A percentile compares a stretch with the other conserved stretches of the same genome.
Conservation (phyloP, 2,329 filamentous ascomycete species). For the Xylariales sp. region DNA sequence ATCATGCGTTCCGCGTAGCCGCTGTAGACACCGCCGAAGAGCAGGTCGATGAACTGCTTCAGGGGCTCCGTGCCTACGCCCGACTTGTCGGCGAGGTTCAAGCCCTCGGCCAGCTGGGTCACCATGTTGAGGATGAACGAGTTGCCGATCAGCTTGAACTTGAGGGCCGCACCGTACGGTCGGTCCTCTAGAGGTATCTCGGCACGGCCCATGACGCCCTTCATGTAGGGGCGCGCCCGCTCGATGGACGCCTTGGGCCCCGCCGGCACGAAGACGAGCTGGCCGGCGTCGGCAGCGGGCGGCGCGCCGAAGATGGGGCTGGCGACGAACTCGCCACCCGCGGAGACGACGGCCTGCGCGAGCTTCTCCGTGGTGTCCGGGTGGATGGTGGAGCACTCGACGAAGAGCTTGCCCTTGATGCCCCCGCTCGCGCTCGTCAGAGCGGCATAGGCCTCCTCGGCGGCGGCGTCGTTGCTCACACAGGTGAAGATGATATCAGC, state of each 20-base stretch:
- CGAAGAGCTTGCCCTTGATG: constrained; percentile 69
- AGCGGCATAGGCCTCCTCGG: constrained; percentile 52
- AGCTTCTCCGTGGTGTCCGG: constrained; percentile 72
- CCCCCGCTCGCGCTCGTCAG: constrained; percentile 47
- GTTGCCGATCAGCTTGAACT: constrained; percentile 81
- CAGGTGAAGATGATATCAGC: constrained; percentile 82
- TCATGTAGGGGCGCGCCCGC: constrained; percentile 60
- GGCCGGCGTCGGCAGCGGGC: constrained; percentile 58
- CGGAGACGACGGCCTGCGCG: constrained; percentile 50
- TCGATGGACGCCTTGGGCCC: constrained; percentile 52
- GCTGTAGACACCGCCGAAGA: constrained; percentile 73
- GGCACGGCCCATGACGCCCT: constrained; percentile 60
- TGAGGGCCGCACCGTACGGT: constrained; percentile 49
- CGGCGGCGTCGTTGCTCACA: constrained; percentile 71
- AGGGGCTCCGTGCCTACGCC: constrained; percentile 69
- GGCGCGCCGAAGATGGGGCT: constrained; percentile 63
- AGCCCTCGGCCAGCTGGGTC: constrained; percentile 72
- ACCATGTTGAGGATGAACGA: constrained; percentile 82
- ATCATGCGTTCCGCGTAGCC: constrained; percentile 74
- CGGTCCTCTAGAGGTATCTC: constrained; percentile 41
- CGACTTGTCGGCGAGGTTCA: constrained; percentile 74
- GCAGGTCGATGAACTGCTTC: constrained; percentile 64
- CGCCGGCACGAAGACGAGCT: constrained; percentile 63
- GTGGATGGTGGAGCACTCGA: constrained; percentile 86
- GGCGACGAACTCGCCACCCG: constrained; percentile 71